Base-by-base conservation (phyloP, 2,329 filamentous ascomycete genomes). In the Fusarium lateritium region DNA sequence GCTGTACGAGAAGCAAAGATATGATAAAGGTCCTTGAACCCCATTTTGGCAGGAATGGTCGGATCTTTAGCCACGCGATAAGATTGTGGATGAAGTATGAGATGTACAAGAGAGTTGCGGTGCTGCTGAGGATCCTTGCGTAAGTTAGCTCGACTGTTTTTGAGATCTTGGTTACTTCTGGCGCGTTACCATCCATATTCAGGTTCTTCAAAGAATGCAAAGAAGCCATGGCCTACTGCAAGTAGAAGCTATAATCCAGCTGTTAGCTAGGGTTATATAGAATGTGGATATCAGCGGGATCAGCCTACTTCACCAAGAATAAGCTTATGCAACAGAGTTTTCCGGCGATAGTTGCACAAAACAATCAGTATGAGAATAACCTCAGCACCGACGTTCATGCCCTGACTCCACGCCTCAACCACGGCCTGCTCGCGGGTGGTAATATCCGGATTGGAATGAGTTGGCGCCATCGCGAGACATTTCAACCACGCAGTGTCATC, bases 361-460 rank as follows among this genome's bases (percentile, higher is more conserved):
- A 67, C 58, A 9, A 67, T 6, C 2, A 67, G 10, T 3, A 67
- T 39, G 7, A 67, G 58, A 3, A 67, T 33, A 2, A 60, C 21
- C 10, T 65, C 31, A 1, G 52, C 64, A 6, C 65, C 65, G 5
- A 67, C 24, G 13, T 68, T 67, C 6, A 67, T 51, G 1, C 65
- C 65, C 6, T 67, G 64, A 19, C 58, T 64, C 65, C 65, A 67
- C 13, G 65, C 58, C 38, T 67, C 65, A n/a, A 67, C 31, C 2
- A 67, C 55, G 10, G 51, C 47, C 31, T 67, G 58, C 15, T 63
- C 64, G 9, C 64, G 65, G 14, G 58, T 68, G 7, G 60, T 65
- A 17, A 40, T 26, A 21, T 64, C 65, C 1, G 64, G 64, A 28
- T 47, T 67, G 14, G 57, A 43, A 19, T 61, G 31, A 15, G 40